Percentiles rank a stretch among this genome's conserved stretches.
These are phyloP conservation scores for Leptodermis oblonga DNA, from an alignment of 257 asterid species.

Conservation along the genomic window DNA sequence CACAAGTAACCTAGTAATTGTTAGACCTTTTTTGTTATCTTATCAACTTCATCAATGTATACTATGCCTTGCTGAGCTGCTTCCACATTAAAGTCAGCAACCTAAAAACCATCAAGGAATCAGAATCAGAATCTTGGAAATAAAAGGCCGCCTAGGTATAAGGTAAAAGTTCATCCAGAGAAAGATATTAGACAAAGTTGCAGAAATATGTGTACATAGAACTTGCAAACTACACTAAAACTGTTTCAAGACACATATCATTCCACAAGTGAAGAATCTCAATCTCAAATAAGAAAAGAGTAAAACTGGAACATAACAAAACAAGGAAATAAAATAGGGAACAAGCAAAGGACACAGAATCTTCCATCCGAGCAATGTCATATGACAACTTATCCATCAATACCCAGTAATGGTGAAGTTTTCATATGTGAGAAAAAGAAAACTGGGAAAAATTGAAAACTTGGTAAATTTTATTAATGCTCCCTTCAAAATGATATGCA, in stretches of 20 bases:
- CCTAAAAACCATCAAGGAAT: slow-evolving; percentile 33
- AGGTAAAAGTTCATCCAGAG: background rate
- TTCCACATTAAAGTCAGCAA: slow-evolving; percentile 73
- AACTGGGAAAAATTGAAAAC: background rate
- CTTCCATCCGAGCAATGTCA: background rate
- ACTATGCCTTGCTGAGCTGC: slow-evolving; percentile 92
- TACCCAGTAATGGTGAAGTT: background rate
- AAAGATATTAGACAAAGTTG: background rate
- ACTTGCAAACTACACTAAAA: background rate
- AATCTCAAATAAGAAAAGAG: background rate
- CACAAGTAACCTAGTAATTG: slow-evolving; percentile 15
- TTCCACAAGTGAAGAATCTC: background rate
- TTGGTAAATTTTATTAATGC: background rate
- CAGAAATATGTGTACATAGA: too few species aligned
- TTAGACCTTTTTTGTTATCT: slow-evolving; percentile 83
- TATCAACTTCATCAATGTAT: slow-evolving; percentile 92
- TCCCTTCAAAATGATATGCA: background rate
- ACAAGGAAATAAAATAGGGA: background rate
- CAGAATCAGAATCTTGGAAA: background rate
- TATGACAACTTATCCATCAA: background rate
- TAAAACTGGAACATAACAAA: background rate
- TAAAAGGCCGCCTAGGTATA: background rate
- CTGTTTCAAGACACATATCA: background rate
- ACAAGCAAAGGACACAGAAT: background rate
- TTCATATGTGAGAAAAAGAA: background rate